phyloP scores from a whole-genome alignment of 805 yeast genomes.

The Candida maesae region DNA sequence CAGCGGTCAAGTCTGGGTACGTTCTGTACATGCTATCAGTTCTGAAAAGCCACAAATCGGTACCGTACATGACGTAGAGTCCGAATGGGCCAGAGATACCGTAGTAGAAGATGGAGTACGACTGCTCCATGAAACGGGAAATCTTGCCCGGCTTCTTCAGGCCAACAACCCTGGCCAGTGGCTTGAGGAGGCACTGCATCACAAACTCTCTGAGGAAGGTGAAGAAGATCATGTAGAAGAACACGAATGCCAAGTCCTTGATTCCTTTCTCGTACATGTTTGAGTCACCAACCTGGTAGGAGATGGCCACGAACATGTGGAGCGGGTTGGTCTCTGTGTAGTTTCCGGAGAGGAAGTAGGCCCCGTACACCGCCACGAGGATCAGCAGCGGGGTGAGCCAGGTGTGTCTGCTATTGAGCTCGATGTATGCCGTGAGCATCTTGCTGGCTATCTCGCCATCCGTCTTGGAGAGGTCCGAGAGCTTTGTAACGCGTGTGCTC shows the following conservation, averaged over 20 bases:
- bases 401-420: slow-evolving; percentile 52
- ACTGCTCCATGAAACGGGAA: slow-evolving; percentile 88
- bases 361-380: slow-evolving; percentile 35
- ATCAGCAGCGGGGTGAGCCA: slow-evolving; percentile 69
- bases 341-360: slow-evolving; percentile 55
- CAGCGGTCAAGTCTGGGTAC: slow-evolving; percentile 82
- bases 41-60: slow-evolving; percentile 87
- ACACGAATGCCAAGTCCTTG: slow-evolving; percentile 76
- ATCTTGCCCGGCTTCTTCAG: slow-evolving; percentile 48
- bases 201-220: slow-evolving; percentile 86
- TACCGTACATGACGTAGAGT: slow-evolving; percentile 75
- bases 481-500: slow-evolving; percentile 31
- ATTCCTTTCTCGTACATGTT: slow-evolving; percentile 83
- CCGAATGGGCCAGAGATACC: slow-evolving; percentile 84
- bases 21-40: slow-evolving; percentile 74
- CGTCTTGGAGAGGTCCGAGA: slow-evolving; percentile 31
- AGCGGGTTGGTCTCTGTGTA: slow-evolving; percentile 56
- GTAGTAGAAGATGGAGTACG: slow-evolving; percentile 79
- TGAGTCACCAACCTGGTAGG: slow-evolving; percentile 59
- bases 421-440: slow-evolving; percentile 53
- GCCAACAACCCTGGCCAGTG: slow-evolving; percentile 57
- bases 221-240: slow-evolving; percentile 79
- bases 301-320: slow-evolving; percentile 57
- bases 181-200: slow-evolving; percentile 78
- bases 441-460: slow-evolving; percentile 56